phyloP scores from a whole-genome alignment of 2,329 filamentous ascomycete genomes.

The Aspergillus melleus region DNA sequence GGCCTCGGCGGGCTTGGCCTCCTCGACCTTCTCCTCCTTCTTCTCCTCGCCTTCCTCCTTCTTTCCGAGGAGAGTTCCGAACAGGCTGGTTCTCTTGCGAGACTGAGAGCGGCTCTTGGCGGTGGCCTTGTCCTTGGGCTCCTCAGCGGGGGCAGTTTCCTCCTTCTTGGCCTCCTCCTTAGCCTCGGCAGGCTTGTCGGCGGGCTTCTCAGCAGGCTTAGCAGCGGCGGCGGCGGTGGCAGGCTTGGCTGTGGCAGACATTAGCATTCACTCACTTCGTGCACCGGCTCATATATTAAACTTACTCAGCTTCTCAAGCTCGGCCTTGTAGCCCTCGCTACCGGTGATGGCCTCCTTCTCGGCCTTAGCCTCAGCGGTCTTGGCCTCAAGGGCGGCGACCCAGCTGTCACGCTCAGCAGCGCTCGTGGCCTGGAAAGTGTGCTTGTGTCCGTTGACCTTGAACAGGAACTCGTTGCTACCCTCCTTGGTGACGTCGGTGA shows the following conservation, averaged over 20 bases:
- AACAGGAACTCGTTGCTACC: constrained; percentile 82
- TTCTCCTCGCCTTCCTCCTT: constrained; percentile 55
- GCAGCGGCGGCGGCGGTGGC: constrained; percentile 27
- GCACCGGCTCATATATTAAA: constrained; percentile 18
- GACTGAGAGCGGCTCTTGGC: constrained; percentile 61
- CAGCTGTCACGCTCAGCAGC: constrained; percentile 85
- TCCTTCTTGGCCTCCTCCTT: constrained; percentile 39
- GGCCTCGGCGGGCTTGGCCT: constrained; percentile 25
- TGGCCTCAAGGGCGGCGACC: constrained; percentile 79
- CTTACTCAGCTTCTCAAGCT: constrained; percentile 70
- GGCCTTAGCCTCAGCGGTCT: constrained; percentile 82
- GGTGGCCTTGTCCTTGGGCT: constrained; percentile 53
- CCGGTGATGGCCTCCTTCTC: constrained; percentile 70
- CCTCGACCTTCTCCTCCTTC: constrained; percentile 46
- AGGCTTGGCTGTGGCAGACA: constrained; percentile 35
- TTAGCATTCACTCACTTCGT: constrained; percentile 3
- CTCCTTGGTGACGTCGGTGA: constrained; percentile 72
- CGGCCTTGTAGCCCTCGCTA: constrained; percentile 85
- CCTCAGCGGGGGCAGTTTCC: constrained; percentile 46
- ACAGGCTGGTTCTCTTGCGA: constrained; percentile 55
- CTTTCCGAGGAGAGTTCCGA: constrained; percentile 56
- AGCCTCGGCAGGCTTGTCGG: constrained; percentile 22
- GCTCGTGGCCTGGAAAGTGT: constrained; percentile 81
- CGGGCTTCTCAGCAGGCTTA: constrained; percentile 23
- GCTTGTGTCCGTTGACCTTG: constrained; percentile 83